A percentile compares a stretch with the other conserved stretches of the same genome.
Evolutionary conservation across 2,329 filamentous ascomycete genomes (phyloP).

Genomic region (Scedosporium minutisporum): DNA sequence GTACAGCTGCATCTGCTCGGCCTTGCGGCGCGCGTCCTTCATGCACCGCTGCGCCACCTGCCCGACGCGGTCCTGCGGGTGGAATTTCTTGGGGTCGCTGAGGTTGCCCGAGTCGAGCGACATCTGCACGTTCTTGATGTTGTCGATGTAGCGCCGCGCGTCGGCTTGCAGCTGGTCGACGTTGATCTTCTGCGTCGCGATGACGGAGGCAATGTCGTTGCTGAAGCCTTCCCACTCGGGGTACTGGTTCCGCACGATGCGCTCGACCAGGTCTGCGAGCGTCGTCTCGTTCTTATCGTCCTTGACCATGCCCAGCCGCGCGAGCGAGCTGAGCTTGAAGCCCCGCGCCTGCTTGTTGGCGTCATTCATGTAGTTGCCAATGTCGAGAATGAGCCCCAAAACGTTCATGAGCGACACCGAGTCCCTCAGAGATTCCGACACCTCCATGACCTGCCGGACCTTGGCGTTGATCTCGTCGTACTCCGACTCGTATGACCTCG

Average conservation of each 20-base stretch:
- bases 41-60: constrained; percentile 86
- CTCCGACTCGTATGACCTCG: constrained; percentile 72
- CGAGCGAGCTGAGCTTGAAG: constrained; percentile 94
- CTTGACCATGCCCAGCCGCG: constrained; percentile 92
- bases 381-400: constrained; percentile 88
- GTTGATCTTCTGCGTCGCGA: constrained; percentile 79
- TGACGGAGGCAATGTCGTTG: constrained; percentile 72
- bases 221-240: constrained; percentile 88
- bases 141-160: constrained; percentile 86
- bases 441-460: constrained; percentile 73
- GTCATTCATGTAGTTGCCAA: constrained; percentile 99
- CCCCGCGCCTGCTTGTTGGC: constrained; percentile 95
- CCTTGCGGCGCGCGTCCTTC: constrained; percentile 94
- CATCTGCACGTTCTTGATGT: constrained; percentile 85
- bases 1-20: constrained; percentile 89
- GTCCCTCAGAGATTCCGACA: constrained; percentile 82
- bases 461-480: constrained; percentile 87
- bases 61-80: constrained; percentile 89
- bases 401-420: constrained; percentile 94
- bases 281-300: constrained; percentile 98
- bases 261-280: constrained; percentile 89
- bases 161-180: constrained; percentile 84
- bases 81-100: constrained; percentile 94
- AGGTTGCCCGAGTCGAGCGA: constrained; percentile 89
- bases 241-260: constrained; percentile 92